A percentile compares a stretch with the other conserved stretches of the same genome.
These are phyloP conservation scores for Solanum pennellii DNA, from an alignment of 257 asterid species.

Conservation along the genomic window DNA sequence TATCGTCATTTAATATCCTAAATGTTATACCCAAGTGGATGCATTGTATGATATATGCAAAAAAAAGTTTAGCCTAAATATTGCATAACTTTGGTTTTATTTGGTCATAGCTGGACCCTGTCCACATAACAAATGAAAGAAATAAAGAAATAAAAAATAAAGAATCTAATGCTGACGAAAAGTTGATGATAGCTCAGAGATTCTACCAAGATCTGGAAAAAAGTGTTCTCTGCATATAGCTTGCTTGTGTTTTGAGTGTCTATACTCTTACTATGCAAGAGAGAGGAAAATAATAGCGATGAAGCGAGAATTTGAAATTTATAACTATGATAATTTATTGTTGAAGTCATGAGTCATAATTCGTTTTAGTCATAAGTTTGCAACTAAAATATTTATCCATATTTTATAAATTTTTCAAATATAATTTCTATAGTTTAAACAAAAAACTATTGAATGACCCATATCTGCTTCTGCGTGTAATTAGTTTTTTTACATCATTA, in stretches of 20 bases:
- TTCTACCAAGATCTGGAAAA: constrained; percentile 6
- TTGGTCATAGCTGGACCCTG: constrained; percentile 24
- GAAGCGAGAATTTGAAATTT: neutral
- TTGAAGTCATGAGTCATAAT: neutral
- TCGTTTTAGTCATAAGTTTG: neutral
- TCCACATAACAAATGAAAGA: constrained; percentile 1
- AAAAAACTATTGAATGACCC: neutral
- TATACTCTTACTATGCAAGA: neutral
- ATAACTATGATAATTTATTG: neutral
- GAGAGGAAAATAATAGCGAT: neutral
- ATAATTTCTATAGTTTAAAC: neutral
- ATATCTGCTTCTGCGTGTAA: neutral
- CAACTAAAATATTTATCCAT: neutral
- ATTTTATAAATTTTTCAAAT: neutral
- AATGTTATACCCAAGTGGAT: neutral
- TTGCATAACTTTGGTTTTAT: constrained; percentile 11
- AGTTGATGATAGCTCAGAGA: constrained; percentile 14
- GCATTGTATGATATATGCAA: neutral
- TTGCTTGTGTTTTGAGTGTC: neutral
- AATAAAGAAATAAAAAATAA: too few species aligned
- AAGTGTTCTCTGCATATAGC: constrained; percentile 7
- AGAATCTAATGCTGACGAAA: constrained; percentile 17
- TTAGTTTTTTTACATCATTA: neutral
- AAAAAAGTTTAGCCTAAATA: neutral
- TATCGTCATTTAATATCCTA: neutral